Base-by-base conservation (phyloP, 208 protist species). In the Novymonas esmeraldas region DNA sequence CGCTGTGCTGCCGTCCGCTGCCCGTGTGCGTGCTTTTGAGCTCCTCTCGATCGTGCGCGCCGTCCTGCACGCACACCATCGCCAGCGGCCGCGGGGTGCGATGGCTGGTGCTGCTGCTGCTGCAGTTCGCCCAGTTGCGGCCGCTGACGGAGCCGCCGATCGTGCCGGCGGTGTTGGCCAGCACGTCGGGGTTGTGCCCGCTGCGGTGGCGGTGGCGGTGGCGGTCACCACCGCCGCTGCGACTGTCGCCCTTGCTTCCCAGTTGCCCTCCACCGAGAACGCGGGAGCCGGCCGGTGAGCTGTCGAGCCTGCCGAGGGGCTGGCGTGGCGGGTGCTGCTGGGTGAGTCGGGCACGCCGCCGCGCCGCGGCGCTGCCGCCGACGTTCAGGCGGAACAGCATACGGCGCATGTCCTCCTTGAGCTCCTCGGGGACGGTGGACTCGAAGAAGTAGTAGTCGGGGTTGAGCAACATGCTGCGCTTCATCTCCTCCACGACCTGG, bases 361-460 rank as follows among this genome's bases (percentile, higher is more conserved):
- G 46, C 20, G 45, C 22, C 7, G 26, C 20, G n/a, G 16, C 28
- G 16, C 49, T 48, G 31, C 76, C 49, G 61, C 49, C 56, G 31
- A 79, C 49, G 61, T 54, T 52, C 22, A 68, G 48, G 18, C 67
- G 67, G 22, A 82, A 45, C 13, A 76, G 68, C 20, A 81, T 42
- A 11, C 67, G 69, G 14, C 73, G 71, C 70, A 90, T 72, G 26
- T 84, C 74, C 36, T 82, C 33, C 64, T 79, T 79, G 28, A 82
- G 63, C 36, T 77, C 70, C 69, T 83, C 73, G 14, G 79, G 77
- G 36, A 82, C 72, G 16, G 74, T 67, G 18, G 29, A 46, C 46
- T 85, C 64, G 22, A 85, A 81, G 71, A 78, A 87, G 58, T 62
- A 58, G 81, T 92, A 92, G 49, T 54, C 64, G 24, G 72, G 66